Conservation (phyloP, 1,284 basidiomycete genomes). For the Marasmius oreades region DNA sequence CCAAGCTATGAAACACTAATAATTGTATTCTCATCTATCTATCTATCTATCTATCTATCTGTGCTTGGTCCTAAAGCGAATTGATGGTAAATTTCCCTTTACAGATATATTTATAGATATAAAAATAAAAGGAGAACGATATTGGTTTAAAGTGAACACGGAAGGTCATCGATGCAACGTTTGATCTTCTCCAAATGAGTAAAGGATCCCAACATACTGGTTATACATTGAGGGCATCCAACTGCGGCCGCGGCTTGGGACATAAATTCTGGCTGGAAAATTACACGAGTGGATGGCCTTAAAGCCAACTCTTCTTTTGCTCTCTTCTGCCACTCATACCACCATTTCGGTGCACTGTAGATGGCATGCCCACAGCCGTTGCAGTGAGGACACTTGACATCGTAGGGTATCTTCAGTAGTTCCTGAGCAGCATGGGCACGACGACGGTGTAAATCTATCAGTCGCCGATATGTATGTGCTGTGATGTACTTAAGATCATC, state of each 20-base stretch:
- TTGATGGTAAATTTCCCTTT: no score
- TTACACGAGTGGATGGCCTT: constrained; percentile 54
- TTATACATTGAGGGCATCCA: constrained; percentile 57
- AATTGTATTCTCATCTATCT: no score
- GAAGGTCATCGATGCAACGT: constrained; percentile 55
- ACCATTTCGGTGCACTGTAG: constrained; percentile 61
- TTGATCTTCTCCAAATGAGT: constrained; percentile 52
- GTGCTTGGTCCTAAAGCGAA: no score
- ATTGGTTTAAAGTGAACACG: constrained; percentile 45
- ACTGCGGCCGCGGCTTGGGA: constrained; percentile 44
- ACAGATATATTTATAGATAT: no score
- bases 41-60: not conserved
- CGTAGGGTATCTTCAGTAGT: constrained; percentile 41
- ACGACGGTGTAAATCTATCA: constrained; percentile 55
- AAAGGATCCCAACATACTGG: constrained; percentile 58
- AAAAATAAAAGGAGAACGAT: not conserved
- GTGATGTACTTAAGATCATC: constrained; percentile 66
- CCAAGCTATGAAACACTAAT: constrained; percentile 45
- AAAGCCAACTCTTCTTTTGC: constrained; percentile 53
- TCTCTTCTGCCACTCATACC: constrained; percentile 52
- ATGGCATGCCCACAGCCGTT: constrained; percentile 48
- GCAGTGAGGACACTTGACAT: constrained; percentile 65
- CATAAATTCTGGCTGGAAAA: constrained; percentile 61
- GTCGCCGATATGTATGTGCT: constrained; percentile 60
- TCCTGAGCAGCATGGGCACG: constrained; percentile 47